phyloP scores from a whole-genome alignment of 78 protist genomes.

The Dictyostelium firmibasis region DNA sequence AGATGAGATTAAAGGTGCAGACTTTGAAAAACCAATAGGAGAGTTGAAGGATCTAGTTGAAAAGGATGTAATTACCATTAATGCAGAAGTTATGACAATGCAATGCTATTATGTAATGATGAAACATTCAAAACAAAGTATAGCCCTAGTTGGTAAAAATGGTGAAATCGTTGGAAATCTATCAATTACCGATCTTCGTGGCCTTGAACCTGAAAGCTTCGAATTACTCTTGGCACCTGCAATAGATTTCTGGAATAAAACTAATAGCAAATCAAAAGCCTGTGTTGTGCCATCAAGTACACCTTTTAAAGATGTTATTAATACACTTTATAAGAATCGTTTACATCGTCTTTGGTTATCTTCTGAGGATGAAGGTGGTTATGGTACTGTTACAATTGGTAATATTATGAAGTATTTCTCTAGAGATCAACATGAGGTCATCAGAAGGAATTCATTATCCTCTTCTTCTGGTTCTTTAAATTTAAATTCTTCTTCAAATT shows the following conservation, averaged over 20 bases:
- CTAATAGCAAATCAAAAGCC: neutral
- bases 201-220: neutral
- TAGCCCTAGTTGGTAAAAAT: slow-evolving; percentile 3
- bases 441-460: neutral
- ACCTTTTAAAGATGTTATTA: neutral
- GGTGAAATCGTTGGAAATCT: slow-evolving; percentile 17
- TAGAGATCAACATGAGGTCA: neutral
- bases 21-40: slow-evolving; percentile 3
- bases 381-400: slow-evolving; percentile 18
- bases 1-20: neutral
- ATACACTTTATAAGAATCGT: neutral
- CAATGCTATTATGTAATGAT: slow-evolving; percentile 54
- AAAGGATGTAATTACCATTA: slow-evolving; percentile 4
- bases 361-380: neutral
- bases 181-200: slow-evolving; percentile 49
- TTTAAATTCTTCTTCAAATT: neutral
- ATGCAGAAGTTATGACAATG: neutral
- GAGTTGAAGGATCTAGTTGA: neutral
- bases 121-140: neutral
- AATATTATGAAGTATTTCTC: slow-evolving; percentile 43
- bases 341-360: slow-evolving; percentile 49
- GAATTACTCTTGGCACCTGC: neutral
- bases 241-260: neutral
- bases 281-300: neutral
- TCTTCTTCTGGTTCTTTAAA: neutral